These are phyloP conservation scores for Penicillium freii DNA, from an alignment of 2,329 filamentous ascomycete genomes.

Conservation along the genomic window DNA sequence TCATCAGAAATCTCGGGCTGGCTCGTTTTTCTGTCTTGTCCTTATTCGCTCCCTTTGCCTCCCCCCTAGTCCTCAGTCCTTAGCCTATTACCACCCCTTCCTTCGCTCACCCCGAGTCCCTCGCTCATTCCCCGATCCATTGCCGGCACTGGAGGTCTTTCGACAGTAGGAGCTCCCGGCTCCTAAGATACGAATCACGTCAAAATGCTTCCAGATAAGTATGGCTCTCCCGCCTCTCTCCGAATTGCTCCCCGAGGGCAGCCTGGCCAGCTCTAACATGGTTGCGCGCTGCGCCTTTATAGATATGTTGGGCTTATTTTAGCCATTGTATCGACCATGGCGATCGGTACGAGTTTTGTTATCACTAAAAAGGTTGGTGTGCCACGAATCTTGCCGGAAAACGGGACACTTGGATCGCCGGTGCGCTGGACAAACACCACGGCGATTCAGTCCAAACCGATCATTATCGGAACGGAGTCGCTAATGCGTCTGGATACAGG, in stretches of 20 bases:
- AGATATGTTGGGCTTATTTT: constrained; percentile 50
- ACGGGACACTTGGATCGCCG: background rate
- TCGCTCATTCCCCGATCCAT: constrained; percentile 17
- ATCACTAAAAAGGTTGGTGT: constrained; percentile 90
- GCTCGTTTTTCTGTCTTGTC: constrained; percentile 20
- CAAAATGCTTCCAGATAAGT: constrained; percentile 47
- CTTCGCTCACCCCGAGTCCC: constrained; percentile 14
- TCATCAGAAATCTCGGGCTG: constrained; percentile 24
- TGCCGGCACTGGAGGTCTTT: constrained; percentile 35
- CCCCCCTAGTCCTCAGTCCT: background rate
- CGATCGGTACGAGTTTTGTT: constrained; percentile 78
- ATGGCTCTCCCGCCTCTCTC: constrained; percentile 16
- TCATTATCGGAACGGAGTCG: background rate
- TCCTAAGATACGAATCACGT: constrained; percentile 27
- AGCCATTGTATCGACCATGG: constrained; percentile 50
- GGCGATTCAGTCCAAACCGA: background rate
- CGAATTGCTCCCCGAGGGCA: constrained; percentile 10
- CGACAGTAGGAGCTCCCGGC: constrained; percentile 37
- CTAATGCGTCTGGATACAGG: constrained; percentile 51
- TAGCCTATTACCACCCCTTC: constrained; percentile 8
- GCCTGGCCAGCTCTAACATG: constrained; percentile 21
- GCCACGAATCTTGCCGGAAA: background rate
- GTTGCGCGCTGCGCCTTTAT: constrained; percentile 14
- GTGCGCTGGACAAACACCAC: background rate
- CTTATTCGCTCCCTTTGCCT: constrained; percentile 5